Evolutionary conservation across 1,139 yeast genomes (phyloP), one percentile per base, ranked within the genome.

Genomic region (Yamadazyma buinensis): DNA sequence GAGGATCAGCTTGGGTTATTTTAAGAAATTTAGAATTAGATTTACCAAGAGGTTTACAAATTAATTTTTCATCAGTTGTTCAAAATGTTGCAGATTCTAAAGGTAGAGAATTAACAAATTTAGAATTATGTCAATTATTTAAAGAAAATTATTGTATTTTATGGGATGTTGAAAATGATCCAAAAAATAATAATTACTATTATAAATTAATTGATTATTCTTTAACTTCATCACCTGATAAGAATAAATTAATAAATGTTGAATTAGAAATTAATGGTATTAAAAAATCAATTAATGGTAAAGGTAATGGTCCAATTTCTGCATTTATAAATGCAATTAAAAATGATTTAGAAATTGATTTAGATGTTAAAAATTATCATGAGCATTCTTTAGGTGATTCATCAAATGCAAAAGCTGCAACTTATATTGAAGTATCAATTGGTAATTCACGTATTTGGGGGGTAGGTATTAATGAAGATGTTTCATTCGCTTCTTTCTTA

Each of bases 401-500:
- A 27, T 57, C 72, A 19, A 62, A 61, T 36, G 57, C 63, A 42
- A 65, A 64, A 52, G 75, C 75, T 32, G 75, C 73, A 21, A 65
- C 75, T 11, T 69, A 64, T 48, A 64, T 69, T 34, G 71, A 68
- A 51, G 62, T 67, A 36, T 52, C 54, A 19, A 41, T 51, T 4
- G 47, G 51, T 29, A 54, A 52, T 40, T 53, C 49, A 26, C 22
- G 25, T 4, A 53, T 49, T 39, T 69, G 75, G 75, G 75, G 75
- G 20, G 63, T 68, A 43, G 75, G 75, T 41, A 61, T 69, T 32
- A 59, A 68, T 46, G 56, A 64, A 29, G 75, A 69, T 55, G 72
- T 67, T 28, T 56, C 69, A 13, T 64, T 67, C 52, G 71, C 75
- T n/a, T 66, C 74, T 3, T 77, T 86, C 63, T 75, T 79, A 49